Evolutionary conservation across 768 basidiomycete genomes (phyloP).

Genomic region (Termitomyces sp.): DNA sequence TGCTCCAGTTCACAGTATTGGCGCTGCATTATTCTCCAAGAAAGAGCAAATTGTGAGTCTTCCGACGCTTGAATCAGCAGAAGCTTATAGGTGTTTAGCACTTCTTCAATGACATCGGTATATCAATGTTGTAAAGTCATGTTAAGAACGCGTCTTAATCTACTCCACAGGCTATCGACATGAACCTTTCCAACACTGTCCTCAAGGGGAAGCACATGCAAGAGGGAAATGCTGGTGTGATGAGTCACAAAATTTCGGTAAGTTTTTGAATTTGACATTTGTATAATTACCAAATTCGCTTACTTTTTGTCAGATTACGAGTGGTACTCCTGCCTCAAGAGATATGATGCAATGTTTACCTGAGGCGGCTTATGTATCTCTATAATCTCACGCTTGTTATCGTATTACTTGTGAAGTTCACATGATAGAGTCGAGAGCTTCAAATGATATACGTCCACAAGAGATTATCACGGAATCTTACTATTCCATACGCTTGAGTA

Average conservation of each 20-base stretch:
- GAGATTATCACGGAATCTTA: background rate
- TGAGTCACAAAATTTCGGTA: slow-evolving; percentile 66
- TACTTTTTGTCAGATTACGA: slow-evolving; percentile 50
- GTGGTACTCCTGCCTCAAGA: slow-evolving; percentile 85
- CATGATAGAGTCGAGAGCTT: background rate
- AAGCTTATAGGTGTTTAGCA: slow-evolving; percentile 34
- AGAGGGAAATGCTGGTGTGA: slow-evolving; percentile 88
- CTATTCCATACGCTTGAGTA: background rate
- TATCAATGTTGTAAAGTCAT: background rate
- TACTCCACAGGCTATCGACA: slow-evolving; percentile 58
- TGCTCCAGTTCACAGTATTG: slow-evolving; percentile 86
- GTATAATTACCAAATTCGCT: background rate
- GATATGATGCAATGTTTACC: slow-evolving; percentile 60
- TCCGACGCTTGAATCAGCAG: background rate
- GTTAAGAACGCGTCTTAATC: background rate
- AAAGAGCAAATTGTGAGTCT: slow-evolving; percentile 69
- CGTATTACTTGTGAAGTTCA: background rate
- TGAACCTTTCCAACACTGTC: slow-evolving; percentile 92
- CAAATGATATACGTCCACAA: background rate
- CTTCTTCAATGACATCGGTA: slow-evolving; percentile 90
- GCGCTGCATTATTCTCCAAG: slow-evolving; percentile 80
- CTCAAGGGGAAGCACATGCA: slow-evolving; percentile 65
- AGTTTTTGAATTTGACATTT: slow-evolving; percentile 13
- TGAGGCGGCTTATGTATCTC: slow-evolving; percentile 9
- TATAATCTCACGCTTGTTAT: slow-evolving; percentile 1